Percentiles rank a stretch among this genome's conserved stretches.
phyloP scores from a whole-genome alignment of 768 basidiomycete genomes.

The Ramaria rubella region DNA sequence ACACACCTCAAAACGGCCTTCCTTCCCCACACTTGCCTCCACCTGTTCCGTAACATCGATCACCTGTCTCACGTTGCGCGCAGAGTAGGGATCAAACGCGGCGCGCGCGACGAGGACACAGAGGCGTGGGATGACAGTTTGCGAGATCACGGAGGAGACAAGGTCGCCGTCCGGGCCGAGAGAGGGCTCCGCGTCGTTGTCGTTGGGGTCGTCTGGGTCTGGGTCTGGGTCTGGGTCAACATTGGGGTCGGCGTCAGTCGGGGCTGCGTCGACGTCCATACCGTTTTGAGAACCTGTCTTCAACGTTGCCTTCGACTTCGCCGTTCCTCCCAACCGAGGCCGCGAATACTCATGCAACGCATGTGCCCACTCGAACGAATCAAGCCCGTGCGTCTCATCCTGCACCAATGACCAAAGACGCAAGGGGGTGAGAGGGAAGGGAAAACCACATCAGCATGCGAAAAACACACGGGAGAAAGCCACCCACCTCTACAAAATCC shows the following conservation, averaged over 20 bases:
- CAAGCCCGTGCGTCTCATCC: conserved; percentile 48
- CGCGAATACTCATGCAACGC: conserved; percentile 74
- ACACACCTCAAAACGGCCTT: conserved; percentile 37
- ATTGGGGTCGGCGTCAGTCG: too few relatives aligned
- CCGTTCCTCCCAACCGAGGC: conserved; percentile 30
- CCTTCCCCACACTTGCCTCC: conserved; percentile 63
- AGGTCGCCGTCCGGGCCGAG: conserved; percentile 82
- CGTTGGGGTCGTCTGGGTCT: too few relatives aligned
- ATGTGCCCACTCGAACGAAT: conserved; percentile 80
- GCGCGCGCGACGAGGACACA: conserved; percentile 72
- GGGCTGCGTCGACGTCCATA: too few relatives aligned
- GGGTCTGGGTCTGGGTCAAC: too few relatives aligned
- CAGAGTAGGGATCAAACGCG: conserved; percentile 76
- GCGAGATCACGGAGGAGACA: conserved; percentile 82
- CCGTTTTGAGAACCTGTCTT: too few relatives aligned
- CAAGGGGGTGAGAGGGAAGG: not conserved
- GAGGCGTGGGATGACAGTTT: conserved; percentile 69
- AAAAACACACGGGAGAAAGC: too few relatives aligned
- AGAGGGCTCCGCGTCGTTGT: conserved; percentile 43
- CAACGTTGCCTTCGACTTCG: conserved; percentile 21
- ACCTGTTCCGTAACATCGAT: conserved; percentile 77
- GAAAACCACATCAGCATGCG: not conserved
- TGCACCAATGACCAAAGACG: conserved; percentile 17
- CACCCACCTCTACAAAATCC: conserved; percentile 74
- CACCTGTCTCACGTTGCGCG: conserved; percentile 48